Evolutionary conservation across 306 rosid species (phyloP).

Genomic region (Prunus mume): DNA sequence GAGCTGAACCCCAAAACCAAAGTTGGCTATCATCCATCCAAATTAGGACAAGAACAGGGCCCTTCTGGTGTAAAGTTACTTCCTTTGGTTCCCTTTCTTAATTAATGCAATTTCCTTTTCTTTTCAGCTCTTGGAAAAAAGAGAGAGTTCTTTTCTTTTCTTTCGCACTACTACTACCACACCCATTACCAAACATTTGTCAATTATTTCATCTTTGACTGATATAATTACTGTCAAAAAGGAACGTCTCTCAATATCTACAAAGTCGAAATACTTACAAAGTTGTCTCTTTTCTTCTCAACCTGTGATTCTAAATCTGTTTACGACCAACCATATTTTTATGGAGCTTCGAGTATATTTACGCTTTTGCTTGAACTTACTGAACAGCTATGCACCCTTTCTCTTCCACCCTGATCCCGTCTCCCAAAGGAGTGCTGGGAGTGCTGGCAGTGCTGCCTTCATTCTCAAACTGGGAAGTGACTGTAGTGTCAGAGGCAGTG

Average conservation of each 20-base stretch:
- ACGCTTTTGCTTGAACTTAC: conserved; percentile 1
- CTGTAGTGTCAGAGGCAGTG: conserved; percentile 70
- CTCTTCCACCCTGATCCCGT: conserved; percentile 1
- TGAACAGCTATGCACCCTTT: conserved; percentile 6
- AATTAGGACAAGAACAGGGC: no score
- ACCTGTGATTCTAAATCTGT: conserved; percentile 1
- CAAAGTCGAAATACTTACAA: not conserved
- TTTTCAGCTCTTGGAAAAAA: not conserved
- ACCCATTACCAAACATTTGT: no score
- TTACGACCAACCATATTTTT: conserved; percentile 6
- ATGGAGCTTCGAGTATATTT: not conserved
- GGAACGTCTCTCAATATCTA: conserved; percentile 8
- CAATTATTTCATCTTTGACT: no score
- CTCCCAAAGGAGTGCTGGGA: not conserved
- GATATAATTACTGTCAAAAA: not conserved
- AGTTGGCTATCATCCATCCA: no score
- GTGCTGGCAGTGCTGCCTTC: conserved; percentile 7
- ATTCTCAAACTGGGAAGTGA: conserved; percentile 59
- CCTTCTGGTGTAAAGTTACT: no score
- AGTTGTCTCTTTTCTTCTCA: conserved; percentile 3
- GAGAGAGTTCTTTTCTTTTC: not conserved
- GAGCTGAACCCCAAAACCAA: no score
- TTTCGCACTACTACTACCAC: no score
- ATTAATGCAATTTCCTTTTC: not conserved
- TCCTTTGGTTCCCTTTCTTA: not conserved